Conservation (phyloP, 345 rosid genomes). For the Eucalyptus victrix region DNA sequence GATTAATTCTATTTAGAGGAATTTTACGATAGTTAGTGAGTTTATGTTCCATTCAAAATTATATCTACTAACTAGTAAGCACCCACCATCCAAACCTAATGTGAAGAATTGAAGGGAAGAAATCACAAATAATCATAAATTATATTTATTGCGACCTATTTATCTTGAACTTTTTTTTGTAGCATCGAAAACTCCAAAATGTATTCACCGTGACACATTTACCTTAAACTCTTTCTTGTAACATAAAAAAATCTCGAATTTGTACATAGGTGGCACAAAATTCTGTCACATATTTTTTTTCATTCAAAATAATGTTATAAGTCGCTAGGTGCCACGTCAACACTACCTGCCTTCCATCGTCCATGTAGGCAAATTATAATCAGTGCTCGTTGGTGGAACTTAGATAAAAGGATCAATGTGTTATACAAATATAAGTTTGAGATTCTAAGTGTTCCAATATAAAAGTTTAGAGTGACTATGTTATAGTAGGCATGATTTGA, state of each 20-base stretch:
- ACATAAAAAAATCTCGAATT: no score
- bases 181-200: accelerated
- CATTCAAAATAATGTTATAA: no score
- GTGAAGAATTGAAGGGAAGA: background rate
- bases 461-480: no score
- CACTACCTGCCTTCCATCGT: accelerated
- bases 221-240: accelerated
- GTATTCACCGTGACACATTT: accelerated
- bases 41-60: no score
- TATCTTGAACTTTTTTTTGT: no score
- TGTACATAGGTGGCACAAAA: no score
- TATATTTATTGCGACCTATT: accelerated
- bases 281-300: no score
- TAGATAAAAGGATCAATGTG: no score
- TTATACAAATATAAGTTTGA: no score
- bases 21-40: no score
- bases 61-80: background rate
- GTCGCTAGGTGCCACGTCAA: accelerated
- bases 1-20: background rate
- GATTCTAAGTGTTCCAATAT: accelerated
- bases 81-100: background rate
- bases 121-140: background rate
- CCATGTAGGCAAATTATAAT: background rate
- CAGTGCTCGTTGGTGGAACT: accelerated
- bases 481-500: no score